phyloP scores from a whole-genome alignment of 768 basidiomycete species.

The Tulasnella sp. region DNA sequence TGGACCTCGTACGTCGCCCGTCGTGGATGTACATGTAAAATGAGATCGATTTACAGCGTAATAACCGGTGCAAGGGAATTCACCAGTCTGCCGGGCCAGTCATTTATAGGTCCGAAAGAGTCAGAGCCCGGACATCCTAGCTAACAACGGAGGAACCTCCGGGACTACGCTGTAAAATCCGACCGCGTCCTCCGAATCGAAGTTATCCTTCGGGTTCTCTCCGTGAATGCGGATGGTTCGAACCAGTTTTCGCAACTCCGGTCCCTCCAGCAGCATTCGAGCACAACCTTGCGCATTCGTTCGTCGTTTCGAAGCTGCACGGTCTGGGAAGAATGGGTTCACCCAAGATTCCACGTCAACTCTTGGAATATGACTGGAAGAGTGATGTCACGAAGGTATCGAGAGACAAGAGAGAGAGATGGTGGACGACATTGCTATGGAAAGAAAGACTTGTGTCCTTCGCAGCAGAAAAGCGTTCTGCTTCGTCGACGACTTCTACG shows the following conservation, averaged over 20 bases:
- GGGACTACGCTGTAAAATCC: not conserved
- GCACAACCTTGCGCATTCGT: not conserved
- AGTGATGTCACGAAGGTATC: not conserved
- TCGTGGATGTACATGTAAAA: too few species aligned
- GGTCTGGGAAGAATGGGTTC: not conserved
- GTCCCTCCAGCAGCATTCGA: not conserved
- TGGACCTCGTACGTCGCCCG: too few species aligned
- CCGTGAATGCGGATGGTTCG: not conserved
- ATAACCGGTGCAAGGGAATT: too few species aligned
- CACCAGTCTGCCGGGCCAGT: too few species aligned
- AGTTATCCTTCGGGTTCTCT: conserved; percentile 3
- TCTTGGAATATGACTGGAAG: not conserved
- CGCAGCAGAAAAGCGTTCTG: not conserved
- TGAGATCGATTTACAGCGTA: too few species aligned
- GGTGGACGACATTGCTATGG: not conserved
- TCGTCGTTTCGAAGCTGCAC: not conserved
- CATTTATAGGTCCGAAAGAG: too few species aligned
- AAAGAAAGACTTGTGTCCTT: not conserved
- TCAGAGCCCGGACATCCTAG: not conserved
- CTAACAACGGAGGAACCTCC: not conserved
- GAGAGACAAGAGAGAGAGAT: not conserved
- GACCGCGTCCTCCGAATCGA: not conserved
- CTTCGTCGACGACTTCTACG: not conserved
- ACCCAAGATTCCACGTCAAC: conserved; percentile 1
- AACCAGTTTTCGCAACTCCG: not conserved